Conservation (phyloP, 192 early-diverging fungal genomes). For the Coemansia sp. region DNA sequence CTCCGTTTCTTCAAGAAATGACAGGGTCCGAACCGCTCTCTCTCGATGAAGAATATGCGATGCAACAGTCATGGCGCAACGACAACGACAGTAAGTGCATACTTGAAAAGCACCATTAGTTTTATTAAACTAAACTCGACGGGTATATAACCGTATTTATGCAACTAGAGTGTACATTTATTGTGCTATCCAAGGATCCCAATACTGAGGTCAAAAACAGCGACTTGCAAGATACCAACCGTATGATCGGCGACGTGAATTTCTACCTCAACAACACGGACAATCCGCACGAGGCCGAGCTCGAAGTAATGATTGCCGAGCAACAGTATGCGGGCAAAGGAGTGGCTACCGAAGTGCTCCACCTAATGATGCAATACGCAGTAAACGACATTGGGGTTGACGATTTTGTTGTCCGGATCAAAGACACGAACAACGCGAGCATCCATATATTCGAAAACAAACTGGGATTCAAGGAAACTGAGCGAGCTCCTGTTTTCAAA, state of each 20-base stretch:
- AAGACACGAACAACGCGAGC: conserved; percentile 45
- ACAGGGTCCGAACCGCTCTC: conserved; percentile 93
- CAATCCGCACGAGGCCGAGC: conserved; percentile 71
- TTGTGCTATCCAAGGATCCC: conserved; percentile 50
- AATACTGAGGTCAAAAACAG: background rate
- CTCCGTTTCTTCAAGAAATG: conserved; percentile 86
- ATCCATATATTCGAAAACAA: conserved; percentile 44
- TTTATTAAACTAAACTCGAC: background rate
- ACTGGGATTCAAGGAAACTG: conserved; percentile 47
- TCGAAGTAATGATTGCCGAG: conserved; percentile 95
- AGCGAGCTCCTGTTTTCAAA: conserved; percentile 42
- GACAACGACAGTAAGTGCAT: conserved; percentile 69
- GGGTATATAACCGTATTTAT: background rate
- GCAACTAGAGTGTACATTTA: conserved; percentile 71
- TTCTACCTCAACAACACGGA: conserved; percentile 87
- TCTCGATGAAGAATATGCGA: conserved; percentile 91
- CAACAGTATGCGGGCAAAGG: conserved; percentile 23
- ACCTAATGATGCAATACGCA: conserved; percentile 54
- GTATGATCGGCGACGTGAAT: conserved; percentile 96
- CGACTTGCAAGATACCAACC: conserved; percentile 28
- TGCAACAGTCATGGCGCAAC: conserved; percentile 86
- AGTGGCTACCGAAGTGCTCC: conserved; percentile 45
- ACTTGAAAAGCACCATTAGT: background rate
- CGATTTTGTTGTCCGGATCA: conserved; percentile 53
- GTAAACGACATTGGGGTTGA: conserved; percentile 41